Base-by-base conservation (phyloP, 139 green algal species). In the Haematococcus sp. region DNA sequence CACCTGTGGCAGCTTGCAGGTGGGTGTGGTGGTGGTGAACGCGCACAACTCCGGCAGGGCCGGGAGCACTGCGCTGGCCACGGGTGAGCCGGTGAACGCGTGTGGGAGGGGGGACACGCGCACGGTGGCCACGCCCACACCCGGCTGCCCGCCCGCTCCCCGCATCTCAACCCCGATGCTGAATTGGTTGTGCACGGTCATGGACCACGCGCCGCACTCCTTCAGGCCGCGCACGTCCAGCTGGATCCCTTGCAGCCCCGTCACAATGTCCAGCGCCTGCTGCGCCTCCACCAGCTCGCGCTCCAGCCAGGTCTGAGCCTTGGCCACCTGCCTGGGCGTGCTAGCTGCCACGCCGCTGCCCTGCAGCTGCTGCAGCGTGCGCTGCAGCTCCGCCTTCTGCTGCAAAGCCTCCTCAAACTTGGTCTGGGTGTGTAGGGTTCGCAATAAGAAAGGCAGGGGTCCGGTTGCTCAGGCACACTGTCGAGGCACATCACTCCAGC, bases 231-330 rank as follows among this genome's bases (percentile, higher is more conserved):
- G 33, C 30, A 51, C 61, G 31, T 68, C 61, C 61, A 68, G 61
- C 30, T n/a, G n/a, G 32, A 68, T 49, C 25, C 61, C 61, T 31
- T 76, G 71, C 15, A 83, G 27, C 0, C 72, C 73, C 35, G 79
- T 60, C 5, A 83, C 22, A 15, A 69, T 61, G 16, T 83, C 72
- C 28, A 77, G 32, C n/a, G 70, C 60, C 16, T 75, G 64, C 27
- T 68, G 56, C 58, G 1, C 3, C 3, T 44, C 34, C 16, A 73
- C 30, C 32, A 66, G 64, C 19, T 59, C 25, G 15, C 33, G 16
- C 51, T 73, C 23, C 20, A 17, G 31, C 32, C 15, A 7, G 20
- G 31, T 22, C 20, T 58, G 28, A 1, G 28, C 30, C 40, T 77
- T 66, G 1, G 27, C 17, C 63, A 44, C 3, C 30, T 66, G 3